Conservation (phyloP, 805 yeast genomes). For the Myxozyma lipomycoides region DNA sequence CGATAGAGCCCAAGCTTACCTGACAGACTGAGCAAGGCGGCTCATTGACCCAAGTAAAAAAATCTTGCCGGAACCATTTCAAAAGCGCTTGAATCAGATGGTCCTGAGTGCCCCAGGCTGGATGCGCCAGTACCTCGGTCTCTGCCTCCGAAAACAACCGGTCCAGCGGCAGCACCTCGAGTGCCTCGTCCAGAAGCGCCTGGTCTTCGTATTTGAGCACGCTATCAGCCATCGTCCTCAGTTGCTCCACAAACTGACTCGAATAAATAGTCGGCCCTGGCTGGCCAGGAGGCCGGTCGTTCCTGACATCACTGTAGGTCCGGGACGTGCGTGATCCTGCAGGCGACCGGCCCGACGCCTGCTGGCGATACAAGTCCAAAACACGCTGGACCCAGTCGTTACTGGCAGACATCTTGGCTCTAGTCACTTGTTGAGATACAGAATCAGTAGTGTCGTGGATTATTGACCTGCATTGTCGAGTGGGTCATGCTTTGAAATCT, state of each 20-base stretch:
- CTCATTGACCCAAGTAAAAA: constrained; percentile 78
- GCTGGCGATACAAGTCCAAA: not conserved
- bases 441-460: too few species aligned
- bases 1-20: constrained; percentile 1
- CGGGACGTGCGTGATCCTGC: not conserved
- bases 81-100: constrained; percentile 54
- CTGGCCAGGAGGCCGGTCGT: not conserved
- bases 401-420: too few species aligned
- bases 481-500: too few species aligned
- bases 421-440: too few species aligned
- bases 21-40: constrained; percentile 60
- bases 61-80: constrained; percentile 68
- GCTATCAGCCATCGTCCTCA: not conserved
- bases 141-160: constrained; percentile 61
- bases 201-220: constrained; percentile 41
- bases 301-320: not conserved
- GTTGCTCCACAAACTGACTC: not conserved
- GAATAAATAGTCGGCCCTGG: not conserved
- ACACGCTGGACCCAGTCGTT: not conserved
- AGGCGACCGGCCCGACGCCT: not conserved
- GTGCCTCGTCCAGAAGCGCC: constrained; percentile 50
- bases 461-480: too few species aligned
- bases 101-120: constrained; percentile 49
- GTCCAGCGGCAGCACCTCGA: constrained; percentile 61
- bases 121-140: constrained; percentile 32